Conservation (phyloP, 2,329 filamentous ascomycete species). For the Pseudodiploospora longispora region DNA sequence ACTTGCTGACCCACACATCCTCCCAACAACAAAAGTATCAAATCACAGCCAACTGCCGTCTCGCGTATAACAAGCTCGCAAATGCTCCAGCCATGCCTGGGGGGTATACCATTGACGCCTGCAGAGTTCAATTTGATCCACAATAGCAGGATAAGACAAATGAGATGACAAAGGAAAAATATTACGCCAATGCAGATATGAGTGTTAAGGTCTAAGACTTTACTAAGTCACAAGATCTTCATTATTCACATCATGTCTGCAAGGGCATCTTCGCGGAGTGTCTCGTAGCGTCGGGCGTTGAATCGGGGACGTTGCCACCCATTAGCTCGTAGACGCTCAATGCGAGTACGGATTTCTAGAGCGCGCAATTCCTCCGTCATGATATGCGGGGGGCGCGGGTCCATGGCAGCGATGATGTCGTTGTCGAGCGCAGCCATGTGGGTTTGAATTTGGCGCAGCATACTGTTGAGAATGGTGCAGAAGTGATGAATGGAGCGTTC, state of each 20-base stretch:
- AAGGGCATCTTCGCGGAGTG: conserved; percentile 41
- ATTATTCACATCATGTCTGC: conserved; percentile 33
- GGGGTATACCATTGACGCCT: too few species aligned
- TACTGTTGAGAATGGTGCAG: conserved; percentile 37
- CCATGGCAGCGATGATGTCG: conserved; percentile 23
- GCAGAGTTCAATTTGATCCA: neutral
- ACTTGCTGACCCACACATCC: too few species aligned
- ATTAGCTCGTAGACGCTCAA: conserved; percentile 44
- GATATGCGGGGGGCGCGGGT: conserved; percentile 9
- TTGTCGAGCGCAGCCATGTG: conserved; percentile 40
- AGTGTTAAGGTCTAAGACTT: neutral
- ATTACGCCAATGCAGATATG: neutral
- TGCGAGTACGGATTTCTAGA: conserved; percentile 40
- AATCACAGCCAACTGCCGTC: too few species aligned
- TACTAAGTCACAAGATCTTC: conserved; percentile 1
- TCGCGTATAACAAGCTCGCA: too few species aligned
- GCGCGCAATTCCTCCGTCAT: conserved; percentile 27
- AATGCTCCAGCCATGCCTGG: too few species aligned
- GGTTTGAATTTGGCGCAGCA: conserved; percentile 40
- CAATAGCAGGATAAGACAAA: too few species aligned
- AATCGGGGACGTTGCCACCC: conserved; percentile 52
- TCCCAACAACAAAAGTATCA: too few species aligned
- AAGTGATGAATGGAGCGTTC: conserved; percentile 40
- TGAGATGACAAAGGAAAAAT: neutral
- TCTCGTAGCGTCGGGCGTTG: conserved; percentile 44